Evolutionary conservation across 495 filamentous ascomycete genomes (phyloP), one percentile per base, ranked within the genome.

Genomic region (Penicillium canescens): DNA sequence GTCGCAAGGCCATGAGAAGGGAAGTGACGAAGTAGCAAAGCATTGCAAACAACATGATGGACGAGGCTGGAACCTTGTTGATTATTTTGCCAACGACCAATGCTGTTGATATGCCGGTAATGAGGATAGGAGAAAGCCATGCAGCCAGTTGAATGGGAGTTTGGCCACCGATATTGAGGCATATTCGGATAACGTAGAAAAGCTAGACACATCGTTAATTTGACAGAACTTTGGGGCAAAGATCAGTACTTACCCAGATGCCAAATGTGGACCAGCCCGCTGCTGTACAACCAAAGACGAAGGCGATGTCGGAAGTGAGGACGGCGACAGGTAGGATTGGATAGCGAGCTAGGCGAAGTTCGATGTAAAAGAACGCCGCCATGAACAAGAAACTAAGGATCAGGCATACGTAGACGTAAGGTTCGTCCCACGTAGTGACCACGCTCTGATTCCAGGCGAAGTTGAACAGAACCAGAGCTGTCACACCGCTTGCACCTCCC

Each of bases 391-490:
- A 3, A 12, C 74, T 64, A 20, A 75, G 28, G 11, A 76, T 64
- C 2, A 77, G 55, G 26, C 66, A 41, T n/a, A 73, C 57, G 42
- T 66, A 71, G 45, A 67, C 59, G 62, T 77, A 75, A n/a, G 69
- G 58, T 41, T 52, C 50, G 1, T 44, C 23, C 75, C 75, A 78
- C 3, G 61, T 59, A 9, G 68, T 60, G 3, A 68, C 52, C 0
- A 63, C 60, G 6, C 60, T 60, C 54, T 77, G 74, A 56, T 77
- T 78, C 63, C 64, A 71, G 7, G 73, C 71, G 37, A 78, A 68
- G 41, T 74, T 75, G 46, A 76, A 59, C 6, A 77, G 59, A n/a
- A 78, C 56, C 13, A 78, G 56, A n/a, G 57, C 73, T 6, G 62
- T 54, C 24, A 78, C 62, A 16, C 73, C 73, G 14, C 69, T 65